Percentiles rank a stretch among this genome's conserved stretches.
Conservation (phyloP, 805 yeast species). For the Wickerhamomyces pijperi region DNA sequence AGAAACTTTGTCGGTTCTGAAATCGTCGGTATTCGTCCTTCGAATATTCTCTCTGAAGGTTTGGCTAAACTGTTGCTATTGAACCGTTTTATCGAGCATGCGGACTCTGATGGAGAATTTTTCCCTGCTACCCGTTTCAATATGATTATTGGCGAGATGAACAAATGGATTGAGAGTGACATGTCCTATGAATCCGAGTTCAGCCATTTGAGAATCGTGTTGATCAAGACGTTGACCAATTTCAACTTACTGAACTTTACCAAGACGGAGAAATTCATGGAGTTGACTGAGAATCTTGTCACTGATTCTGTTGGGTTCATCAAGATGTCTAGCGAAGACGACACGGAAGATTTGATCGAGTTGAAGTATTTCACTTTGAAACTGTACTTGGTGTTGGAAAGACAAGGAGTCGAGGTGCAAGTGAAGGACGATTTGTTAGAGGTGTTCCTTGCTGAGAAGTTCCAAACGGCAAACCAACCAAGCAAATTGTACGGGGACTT, state of each 20-base stretch:
- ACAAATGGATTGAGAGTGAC: slow-evolving; percentile 52
- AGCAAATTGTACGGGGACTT: slow-evolving; percentile 25
- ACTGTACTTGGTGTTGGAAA: slow-evolving; percentile 24
- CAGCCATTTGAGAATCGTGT: slow-evolving; percentile 30
- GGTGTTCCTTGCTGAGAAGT: slow-evolving; percentile 21
- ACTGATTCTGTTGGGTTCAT: slow-evolving; percentile 35
- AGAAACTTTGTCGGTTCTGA: slow-evolving; percentile 59
- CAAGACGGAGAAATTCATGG: slow-evolving; percentile 24
- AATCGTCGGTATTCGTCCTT: slow-evolving; percentile 39
- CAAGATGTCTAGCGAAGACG: slow-evolving; percentile 20
- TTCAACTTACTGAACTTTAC: slow-evolving; percentile 19
- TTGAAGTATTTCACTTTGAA: slow-evolving; percentile 37
- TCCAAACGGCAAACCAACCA: slow-evolving; percentile 19
- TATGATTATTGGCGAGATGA: slow-evolving; percentile 45
- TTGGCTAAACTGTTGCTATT: slow-evolving; percentile 36
- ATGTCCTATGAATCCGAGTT: slow-evolving; percentile 49
- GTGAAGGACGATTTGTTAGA: slow-evolving; percentile 29
- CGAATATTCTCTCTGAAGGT: slow-evolving; percentile 32
- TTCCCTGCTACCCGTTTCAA: slow-evolving; percentile 54
- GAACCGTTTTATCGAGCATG: slow-evolving; percentile 28
- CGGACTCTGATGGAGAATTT: slow-evolving; percentile 15
- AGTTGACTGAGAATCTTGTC: slow-evolving; percentile 26
- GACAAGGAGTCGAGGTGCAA: slow-evolving; percentile 12
- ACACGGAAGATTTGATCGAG: slow-evolving; percentile 24
- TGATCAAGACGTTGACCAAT: slow-evolving; percentile 33